phyloP scores from a whole-genome alignment of 208 protist genomes.

The Trypanosomatidae sp. region DNA sequence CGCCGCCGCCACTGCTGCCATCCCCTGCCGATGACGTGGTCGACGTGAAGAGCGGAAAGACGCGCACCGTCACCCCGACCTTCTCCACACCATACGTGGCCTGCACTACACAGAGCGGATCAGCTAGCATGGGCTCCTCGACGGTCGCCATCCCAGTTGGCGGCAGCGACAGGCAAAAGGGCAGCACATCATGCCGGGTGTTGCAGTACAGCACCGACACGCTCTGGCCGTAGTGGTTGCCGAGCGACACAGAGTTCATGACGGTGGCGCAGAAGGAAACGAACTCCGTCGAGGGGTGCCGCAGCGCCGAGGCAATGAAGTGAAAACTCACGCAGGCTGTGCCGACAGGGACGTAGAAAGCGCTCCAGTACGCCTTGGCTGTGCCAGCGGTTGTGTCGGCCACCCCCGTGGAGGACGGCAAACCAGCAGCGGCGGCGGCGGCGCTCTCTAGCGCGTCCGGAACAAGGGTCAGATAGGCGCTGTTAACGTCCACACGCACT shows the following conservation, averaged over 20 bases:
- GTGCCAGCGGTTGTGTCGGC: conserved; percentile 5
- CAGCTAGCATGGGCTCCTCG: conserved; percentile 71
- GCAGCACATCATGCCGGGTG: conserved; percentile 63
- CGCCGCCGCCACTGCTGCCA: background rate
- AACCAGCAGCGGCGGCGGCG: background rate
- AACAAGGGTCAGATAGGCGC: conserved; percentile 35
- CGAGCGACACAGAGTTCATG: conserved; percentile 73
- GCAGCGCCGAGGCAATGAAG: conserved; percentile 68
- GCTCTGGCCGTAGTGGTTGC: conserved; percentile 82
- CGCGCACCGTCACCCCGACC: conserved; percentile 32
- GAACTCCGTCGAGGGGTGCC: conserved; percentile 67
- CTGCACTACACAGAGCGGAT: conserved; percentile 63
- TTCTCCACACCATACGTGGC: conserved; percentile 32
- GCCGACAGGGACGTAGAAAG: conserved; percentile 63
- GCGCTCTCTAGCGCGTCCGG: conserved; percentile 24
- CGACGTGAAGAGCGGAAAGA: conserved; percentile 33
- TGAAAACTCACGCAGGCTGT: conserved; percentile 66
- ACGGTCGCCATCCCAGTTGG: conserved; percentile 42
- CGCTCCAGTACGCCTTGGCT: conserved; percentile 45
- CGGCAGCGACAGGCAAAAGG: conserved; percentile 61
- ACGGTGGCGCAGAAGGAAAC: conserved; percentile 65
- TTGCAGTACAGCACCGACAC: conserved; percentile 82
- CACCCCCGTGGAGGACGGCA: background rate
- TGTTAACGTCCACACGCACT: conserved; percentile 36
- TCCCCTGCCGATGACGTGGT: conserved; percentile 4